Base-by-base conservation (phyloP, 164 flowering plant species). In the Piper longum region DNA sequence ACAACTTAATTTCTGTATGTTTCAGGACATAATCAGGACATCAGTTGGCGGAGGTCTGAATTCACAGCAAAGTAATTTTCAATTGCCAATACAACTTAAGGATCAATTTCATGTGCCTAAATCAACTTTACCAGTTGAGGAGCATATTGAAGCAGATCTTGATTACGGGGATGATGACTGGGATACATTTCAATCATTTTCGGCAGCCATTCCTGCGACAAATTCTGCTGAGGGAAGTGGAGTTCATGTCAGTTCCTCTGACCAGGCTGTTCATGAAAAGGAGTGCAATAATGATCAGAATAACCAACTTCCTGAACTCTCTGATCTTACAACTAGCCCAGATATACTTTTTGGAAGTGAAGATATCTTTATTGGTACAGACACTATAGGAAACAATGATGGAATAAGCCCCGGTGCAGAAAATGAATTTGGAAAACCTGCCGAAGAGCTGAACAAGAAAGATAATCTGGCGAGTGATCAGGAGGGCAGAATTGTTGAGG, bases 121-220 rank as follows among this genome's bases (percentile, higher is more conserved):
- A 40, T 26, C 67, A 12, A 39, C 74, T 48, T 5, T 66, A 42
- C 66, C 48, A 14, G 44, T 73, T 57, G 39, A 43, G 48, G 48
- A 9, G 42, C 55, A 18, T 17, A 14, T n/a, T 13, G 69, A 65
- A 62, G 48, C 66, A 11, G 73, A 69, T 19, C 36, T 41, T 17
- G 56, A 36, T 3, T 76, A 73, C 43, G 82, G 76, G 43, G 79
- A 91, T 2, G 98, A 91, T 74, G 98, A 93, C 70, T 93, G 98
- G 98, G 97, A 93, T 70, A 69, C 91, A 54, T 93, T 93, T 71
- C 98, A 93, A 76, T 93, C 98, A 63, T 88, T 90, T 75, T 85
- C 92, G 59, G 84, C 88, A n/a, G 70, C 80, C 54, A 60, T 64
- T 59, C 60, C 72, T 68, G 72, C 62, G 56, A 36, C 74, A 43